phyloP scores from a whole-genome alignment of 23 red algal genomes.

The Rhodosorus marinus region DNA sequence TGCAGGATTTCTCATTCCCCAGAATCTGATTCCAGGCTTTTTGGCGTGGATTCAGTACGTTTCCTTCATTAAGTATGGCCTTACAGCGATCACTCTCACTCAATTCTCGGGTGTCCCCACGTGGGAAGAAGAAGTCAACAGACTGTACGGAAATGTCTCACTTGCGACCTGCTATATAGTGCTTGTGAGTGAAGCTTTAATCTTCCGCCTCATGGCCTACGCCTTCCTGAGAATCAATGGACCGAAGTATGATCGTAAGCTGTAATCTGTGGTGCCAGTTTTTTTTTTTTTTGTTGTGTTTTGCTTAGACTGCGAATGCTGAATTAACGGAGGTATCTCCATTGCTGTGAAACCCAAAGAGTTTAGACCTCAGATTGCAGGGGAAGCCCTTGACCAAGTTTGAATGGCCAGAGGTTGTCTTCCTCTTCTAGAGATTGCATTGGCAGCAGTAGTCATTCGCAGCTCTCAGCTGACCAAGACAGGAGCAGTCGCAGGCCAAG shows the following conservation, averaged over 20 bases:
- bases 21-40: slow-evolving; percentile 31
- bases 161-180: not conserved
- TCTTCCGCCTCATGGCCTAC: not conserved
- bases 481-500: too few relatives aligned
- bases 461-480: too few relatives aligned
- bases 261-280: too few relatives aligned
- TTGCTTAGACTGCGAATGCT: too few relatives aligned
- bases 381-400: too few relatives aligned
- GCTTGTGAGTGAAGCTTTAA: not conserved
- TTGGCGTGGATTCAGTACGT: slow-evolving; percentile 66
- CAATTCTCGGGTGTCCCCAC: slow-evolving; percentile 10
- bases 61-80: slow-evolving; percentile 79
- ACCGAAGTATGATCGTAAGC: not conserved
- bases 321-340: too few relatives aligned
- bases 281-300: too few relatives aligned
- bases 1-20: slow-evolving; percentile 77
- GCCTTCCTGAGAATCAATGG: not conserved
- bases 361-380: too few relatives aligned
- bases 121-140: slow-evolving; percentile 1
- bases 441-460: too few relatives aligned
- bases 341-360: too few relatives aligned
- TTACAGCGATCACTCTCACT: slow-evolving; percentile 36
- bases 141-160: not conserved
- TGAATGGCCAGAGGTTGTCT: too few relatives aligned
- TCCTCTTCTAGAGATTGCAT: too few relatives aligned